phyloP scores from a whole-genome alignment of 371 early-diverging fungal species.

The Mucor ambiguus region DNA sequence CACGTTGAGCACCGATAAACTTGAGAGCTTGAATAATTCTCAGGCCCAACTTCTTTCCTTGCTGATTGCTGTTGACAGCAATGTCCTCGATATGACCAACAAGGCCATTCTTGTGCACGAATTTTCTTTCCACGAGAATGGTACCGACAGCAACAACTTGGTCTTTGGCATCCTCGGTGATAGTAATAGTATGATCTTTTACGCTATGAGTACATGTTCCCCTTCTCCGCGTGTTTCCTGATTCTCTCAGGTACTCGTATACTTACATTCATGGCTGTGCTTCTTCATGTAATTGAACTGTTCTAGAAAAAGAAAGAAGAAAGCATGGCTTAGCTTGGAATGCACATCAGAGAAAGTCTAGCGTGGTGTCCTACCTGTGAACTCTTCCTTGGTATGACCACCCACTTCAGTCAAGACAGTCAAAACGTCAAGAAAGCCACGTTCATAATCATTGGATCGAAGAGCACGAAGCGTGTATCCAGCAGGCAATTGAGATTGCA shows the following conservation, averaged over 20 bases:
- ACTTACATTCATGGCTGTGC: constrained; percentile 74
- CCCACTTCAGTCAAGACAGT: constrained; percentile 81
- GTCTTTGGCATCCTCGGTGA: constrained; percentile 70
- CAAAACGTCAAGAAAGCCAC: constrained; percentile 72
- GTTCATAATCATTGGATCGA: constrained; percentile 79
- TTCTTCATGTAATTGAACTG: constrained; percentile 74
- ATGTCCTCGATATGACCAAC: constrained; percentile 93
- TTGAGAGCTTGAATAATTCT: constrained; percentile 75
- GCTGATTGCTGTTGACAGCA: constrained; percentile 91
- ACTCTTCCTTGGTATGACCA: constrained; percentile 69
- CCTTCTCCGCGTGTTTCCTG: not conserved
- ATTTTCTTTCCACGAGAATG: constrained; percentile 95
- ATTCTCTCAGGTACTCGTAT: not conserved
- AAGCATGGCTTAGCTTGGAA: not conserved
- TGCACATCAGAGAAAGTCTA: not conserved
- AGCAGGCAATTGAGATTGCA: constrained; percentile 72
- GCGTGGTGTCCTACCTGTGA: constrained; percentile 32
- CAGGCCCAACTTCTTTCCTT: constrained; percentile 88
- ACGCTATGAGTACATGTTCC: not conserved
- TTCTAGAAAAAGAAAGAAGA: constrained; percentile 55
- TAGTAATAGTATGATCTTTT: constrained; percentile 77
- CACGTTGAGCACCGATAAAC: constrained; percentile 61
- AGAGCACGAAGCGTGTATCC: constrained; percentile 88
- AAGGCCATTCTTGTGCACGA: constrained; percentile 84
- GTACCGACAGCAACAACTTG: constrained; percentile 93